Evolutionary conservation across 345 rosid species (phyloP).

Genomic region (Populus tremula): DNA sequence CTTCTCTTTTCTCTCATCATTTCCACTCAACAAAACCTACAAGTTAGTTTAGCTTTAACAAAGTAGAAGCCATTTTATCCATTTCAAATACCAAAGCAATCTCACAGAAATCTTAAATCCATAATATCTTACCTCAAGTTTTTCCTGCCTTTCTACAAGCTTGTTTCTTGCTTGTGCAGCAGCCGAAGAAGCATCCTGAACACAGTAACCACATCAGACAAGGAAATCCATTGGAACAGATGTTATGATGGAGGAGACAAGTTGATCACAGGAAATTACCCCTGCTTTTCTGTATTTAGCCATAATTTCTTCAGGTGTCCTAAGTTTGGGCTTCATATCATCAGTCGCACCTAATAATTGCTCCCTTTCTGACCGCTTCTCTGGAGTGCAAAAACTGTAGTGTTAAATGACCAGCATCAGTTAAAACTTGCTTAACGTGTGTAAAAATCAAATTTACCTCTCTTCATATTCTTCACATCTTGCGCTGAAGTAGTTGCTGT

Average conservation of each 20-base stretch:
- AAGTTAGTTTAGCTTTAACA: background rate
- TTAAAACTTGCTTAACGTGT: background rate
- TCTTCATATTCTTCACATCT: conserved; percentile 23
- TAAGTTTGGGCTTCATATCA: conserved; percentile 18
- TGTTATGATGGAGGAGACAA: conserved; percentile 1
- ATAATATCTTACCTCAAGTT: conserved; percentile 21
- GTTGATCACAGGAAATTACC: conserved; percentile 26
- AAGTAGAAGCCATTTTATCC: background rate
- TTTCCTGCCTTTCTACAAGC: conserved; percentile 29
- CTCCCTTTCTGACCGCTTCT: conserved; percentile 19
- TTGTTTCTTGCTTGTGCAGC: conserved; percentile 28
- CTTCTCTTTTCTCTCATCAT: background rate
- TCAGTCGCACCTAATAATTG: conserved; percentile 20
- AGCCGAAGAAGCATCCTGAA: conserved; percentile 27
- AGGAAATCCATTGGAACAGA: background rate
- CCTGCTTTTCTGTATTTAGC: conserved; percentile 31
- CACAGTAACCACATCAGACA: conserved; percentile 5
- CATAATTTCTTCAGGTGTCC: conserved; percentile 29
- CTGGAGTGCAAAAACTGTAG: conserved; percentile 14
- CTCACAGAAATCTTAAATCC: background rate
- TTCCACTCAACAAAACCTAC: background rate
- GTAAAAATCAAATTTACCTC: conserved; percentile 6
- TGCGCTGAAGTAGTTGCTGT: conserved; percentile 22
- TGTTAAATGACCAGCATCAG: background rate
- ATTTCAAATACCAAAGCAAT: background rate